Conservation (phyloP, 306 rosid species). For the Trifolium dubium region DNA sequence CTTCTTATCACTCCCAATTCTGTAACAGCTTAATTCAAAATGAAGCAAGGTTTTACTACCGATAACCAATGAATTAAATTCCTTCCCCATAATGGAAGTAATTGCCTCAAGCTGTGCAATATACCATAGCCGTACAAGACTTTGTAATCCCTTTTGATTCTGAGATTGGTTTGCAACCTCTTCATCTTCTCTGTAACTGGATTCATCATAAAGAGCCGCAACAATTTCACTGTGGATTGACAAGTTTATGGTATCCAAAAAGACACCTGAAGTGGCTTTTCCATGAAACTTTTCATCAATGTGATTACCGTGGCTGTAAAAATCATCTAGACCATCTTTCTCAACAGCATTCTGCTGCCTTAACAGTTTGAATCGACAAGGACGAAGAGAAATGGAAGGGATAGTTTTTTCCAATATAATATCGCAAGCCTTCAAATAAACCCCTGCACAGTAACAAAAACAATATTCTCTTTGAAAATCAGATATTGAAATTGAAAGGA, state of each 20-base stretch:
- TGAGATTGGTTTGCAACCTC: constrained; percentile 53
- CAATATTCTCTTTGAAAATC: constrained; percentile 42
- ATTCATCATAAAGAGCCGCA: constrained; percentile 58
- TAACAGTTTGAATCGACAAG: constrained; percentile 66
- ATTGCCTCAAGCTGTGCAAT: constrained; percentile 72
- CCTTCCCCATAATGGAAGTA: constrained; percentile 60
- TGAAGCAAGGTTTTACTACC: constrained; percentile 77
- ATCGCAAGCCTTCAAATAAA: constrained; percentile 66
- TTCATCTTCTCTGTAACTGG: constrained; percentile 53
- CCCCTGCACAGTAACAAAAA: constrained; percentile 68
- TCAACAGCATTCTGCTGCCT: constrained; percentile 56
- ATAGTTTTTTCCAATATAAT: constrained; percentile 52
- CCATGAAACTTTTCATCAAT: constrained; percentile 53
- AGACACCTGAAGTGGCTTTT: constrained; percentile 53
- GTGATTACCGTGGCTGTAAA: constrained; percentile 44
- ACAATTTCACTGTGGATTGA: constrained; percentile 60
- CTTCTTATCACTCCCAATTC: constrained; percentile 52
- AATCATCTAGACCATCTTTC: constrained; percentile 64
- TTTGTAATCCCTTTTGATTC: constrained; percentile 57
- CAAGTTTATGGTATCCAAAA: constrained; percentile 61
- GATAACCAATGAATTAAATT: constrained; percentile 64
- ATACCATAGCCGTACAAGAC: constrained; percentile 72
- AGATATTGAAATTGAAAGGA: constrained; percentile 32
- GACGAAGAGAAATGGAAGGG: constrained; percentile 70
- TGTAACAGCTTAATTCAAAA: constrained; percentile 57